Evolutionary conservation across 208 protist species (phyloP).

Genomic region (Jaenimonas drosophilae): DNA sequence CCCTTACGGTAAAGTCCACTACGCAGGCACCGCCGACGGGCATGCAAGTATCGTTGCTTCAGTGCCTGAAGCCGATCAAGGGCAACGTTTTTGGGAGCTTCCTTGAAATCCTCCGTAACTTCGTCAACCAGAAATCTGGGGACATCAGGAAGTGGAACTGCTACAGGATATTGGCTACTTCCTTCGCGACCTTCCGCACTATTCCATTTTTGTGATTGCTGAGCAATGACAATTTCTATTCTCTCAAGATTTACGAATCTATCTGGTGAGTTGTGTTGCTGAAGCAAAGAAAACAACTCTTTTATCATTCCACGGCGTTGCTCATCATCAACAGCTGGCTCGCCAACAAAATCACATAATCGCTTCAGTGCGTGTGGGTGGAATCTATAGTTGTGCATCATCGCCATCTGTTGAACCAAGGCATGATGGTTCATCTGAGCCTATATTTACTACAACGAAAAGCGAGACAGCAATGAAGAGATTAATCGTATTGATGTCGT

Average conservation of each 20-base stretch:
- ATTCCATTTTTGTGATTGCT: conserved; percentile 32
- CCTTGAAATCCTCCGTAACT: conserved; percentile 41
- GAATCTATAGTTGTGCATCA: conserved; percentile 63
- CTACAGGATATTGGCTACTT: conserved; percentile 16
- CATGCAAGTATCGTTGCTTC: conserved; percentile 69
- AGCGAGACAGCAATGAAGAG: neutral
- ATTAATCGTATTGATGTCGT: too few species aligned
- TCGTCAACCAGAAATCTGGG: conserved; percentile 62
- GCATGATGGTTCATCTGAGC: conserved; percentile 5
- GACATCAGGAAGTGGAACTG: conserved; percentile 28
- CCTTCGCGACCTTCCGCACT: conserved; percentile 17
- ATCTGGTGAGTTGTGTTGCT: conserved; percentile 38
- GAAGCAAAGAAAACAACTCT: conserved; percentile 60
- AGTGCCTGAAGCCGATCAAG: conserved; percentile 51
- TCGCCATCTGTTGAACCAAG: conserved; percentile 56
- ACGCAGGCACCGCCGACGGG: conserved; percentile 59
- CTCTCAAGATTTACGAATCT: conserved; percentile 54
- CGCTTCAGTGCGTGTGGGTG: conserved; percentile 66
- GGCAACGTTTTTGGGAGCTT: neutral
- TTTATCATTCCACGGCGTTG: conserved; percentile 35
- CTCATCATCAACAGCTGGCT: conserved; percentile 20
- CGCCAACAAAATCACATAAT: conserved; percentile 41
- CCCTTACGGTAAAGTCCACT: conserved; percentile 71
- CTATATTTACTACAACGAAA: neutral
- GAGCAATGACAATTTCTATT: conserved; percentile 45